Percentiles rank a stretch among this genome's conserved stretches.
Evolutionary conservation across 768 basidiomycete species (phyloP).

Genomic region (Boletales sp.): DNA sequence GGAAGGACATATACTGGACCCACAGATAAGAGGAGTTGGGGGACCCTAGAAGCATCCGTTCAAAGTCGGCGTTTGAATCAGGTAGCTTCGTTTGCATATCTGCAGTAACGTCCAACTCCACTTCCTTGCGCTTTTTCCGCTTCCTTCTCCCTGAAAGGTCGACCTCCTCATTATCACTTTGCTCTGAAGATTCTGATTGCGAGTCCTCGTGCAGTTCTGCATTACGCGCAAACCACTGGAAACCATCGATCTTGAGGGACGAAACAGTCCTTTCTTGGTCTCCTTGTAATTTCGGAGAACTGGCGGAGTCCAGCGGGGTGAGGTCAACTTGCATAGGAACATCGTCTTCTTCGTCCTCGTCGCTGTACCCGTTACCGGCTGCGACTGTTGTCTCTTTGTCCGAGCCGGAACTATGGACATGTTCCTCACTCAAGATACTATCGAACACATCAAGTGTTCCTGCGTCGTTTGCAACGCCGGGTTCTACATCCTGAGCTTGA

Average conservation of each 20-base stretch:
- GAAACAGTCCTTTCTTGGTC: slow-evolving; percentile 12
- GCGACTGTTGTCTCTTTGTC: slow-evolving; percentile 22
- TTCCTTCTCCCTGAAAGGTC: slow-evolving; percentile 47
- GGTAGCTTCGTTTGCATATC: slow-evolving; percentile 84
- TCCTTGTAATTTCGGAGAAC: background rate
- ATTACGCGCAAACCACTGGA: slow-evolving; percentile 62
- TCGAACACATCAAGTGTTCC: slow-evolving; percentile 16
- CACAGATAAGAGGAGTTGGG: slow-evolving; percentile 97
- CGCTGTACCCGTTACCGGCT: slow-evolving; percentile 9
- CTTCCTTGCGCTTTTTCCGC: slow-evolving; percentile 65
- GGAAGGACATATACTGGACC: slow-evolving; percentile 99
- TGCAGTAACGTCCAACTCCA: slow-evolving; percentile 78
- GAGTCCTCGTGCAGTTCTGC: slow-evolving; percentile 38
- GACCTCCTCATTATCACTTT: slow-evolving; percentile 27
- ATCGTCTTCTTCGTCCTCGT: slow-evolving; percentile 16
- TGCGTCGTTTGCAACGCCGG: slow-evolving; percentile 25
- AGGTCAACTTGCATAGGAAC: slow-evolving; percentile 18
- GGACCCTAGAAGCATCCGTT: slow-evolving; percentile 86
- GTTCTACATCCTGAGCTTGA: slow-evolving; percentile 19
- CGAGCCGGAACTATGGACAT: background rate
- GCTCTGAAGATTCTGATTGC: slow-evolving; percentile 43
- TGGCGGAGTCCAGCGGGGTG: background rate
- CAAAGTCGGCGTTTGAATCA: slow-evolving; percentile 92
- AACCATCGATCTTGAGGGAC: slow-evolving; percentile 58
- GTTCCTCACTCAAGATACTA: slow-evolving; percentile 10